Conservation (phyloP, 2,329 filamentous ascomycete species). For the Penicillium janthinellum region DNA sequence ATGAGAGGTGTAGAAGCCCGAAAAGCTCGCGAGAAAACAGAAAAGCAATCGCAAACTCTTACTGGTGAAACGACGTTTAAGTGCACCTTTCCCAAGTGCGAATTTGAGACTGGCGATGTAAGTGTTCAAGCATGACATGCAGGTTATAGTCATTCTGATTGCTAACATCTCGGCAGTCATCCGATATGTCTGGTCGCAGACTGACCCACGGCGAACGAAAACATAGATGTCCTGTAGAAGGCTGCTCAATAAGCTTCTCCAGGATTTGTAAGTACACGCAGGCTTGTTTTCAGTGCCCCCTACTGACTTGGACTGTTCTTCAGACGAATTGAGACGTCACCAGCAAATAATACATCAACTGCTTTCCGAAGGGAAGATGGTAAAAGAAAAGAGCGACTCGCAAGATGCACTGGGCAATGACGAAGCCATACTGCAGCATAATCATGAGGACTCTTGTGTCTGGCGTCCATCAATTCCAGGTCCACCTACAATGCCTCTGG, state of each 20-base stretch:
- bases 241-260: constrained; percentile 48
- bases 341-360: constrained; percentile 36
- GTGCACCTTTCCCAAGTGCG: constrained; percentile 46
- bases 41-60: constrained; percentile 47
- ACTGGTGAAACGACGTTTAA: constrained; percentile 49
- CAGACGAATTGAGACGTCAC: constrained; percentile 47
- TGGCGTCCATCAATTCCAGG: too few relatives aligned
- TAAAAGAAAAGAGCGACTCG: too few relatives aligned
- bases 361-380: too few relatives aligned
- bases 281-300: background rate
- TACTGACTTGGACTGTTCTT: background rate
- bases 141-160: background rate
- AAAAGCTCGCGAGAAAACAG: constrained; percentile 22
- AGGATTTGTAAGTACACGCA: constrained; percentile 39
- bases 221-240: constrained; percentile 44
- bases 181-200: constrained; percentile 49
- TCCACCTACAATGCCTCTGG: too few relatives aligned
- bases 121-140: constrained; percentile 15
- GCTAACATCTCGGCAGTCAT: constrained; percentile 35
- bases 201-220: constrained; percentile 37
- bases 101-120: constrained; percentile 48
- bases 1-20: background rate
- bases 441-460: too few relatives aligned
- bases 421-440: too few relatives aligned
- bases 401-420: too few relatives aligned